Evolutionary conservation across 306 rosid species (phyloP), one percentile per base, ranked within the genome.

Genomic region (Erythrophleum fordii): DNA sequence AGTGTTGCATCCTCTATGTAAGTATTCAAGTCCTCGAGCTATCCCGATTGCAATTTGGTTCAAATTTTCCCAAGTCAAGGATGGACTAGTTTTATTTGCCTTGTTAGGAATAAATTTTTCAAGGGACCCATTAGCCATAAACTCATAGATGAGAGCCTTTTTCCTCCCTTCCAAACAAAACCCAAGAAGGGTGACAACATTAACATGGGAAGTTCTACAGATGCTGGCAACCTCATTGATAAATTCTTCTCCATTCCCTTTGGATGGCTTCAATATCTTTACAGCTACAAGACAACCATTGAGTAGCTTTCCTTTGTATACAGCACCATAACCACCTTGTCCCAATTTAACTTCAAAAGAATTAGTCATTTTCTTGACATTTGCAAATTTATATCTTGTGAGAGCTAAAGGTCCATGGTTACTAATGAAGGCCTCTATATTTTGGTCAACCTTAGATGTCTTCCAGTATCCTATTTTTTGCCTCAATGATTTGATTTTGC

Each of bases 141-240:
- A n/a, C n/a, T n/a, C n/a, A n/a, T n/a, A n/a, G n/a, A n/a, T n/a
- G n/a, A n/a, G n/a, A n/a, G n/a, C n/a, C n/a, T n/a, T n/a, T n/a
- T n/a, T n/a, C n/a, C n/a, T n/a, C n/a, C n/a, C n/a, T n/a, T n/a
- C n/a, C n/a, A n/a, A n/a, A n/a, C n/a, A n/a, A n/a, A n/a, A n/a
- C n/a, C n/a, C n/a, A n/a, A n/a, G n/a, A n/a, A n/a, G n/a, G n/a
- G n/a, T n/a, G n/a, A n/a, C n/a, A n/a, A n/a, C n/a, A n/a, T n/a
- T n/a, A n/a, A n/a, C n/a, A n/a, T n/a, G n/a, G n/a, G n/a, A n/a
- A n/a, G n/a, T n/a, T n/a, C n/a, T n/a, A n/a, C n/a, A n/a, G n/a
- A n/a, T n/a, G n/a, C n/a, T n/a, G n/a, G n/a, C n/a, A n/a, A n/a
- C 89, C 82, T 89, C 90, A 17, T 84, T 89, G 26, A 87, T 76